Base-by-base conservation (phyloP, 768 basidiomycete species). In the Fomitopsis serialis region DNA sequence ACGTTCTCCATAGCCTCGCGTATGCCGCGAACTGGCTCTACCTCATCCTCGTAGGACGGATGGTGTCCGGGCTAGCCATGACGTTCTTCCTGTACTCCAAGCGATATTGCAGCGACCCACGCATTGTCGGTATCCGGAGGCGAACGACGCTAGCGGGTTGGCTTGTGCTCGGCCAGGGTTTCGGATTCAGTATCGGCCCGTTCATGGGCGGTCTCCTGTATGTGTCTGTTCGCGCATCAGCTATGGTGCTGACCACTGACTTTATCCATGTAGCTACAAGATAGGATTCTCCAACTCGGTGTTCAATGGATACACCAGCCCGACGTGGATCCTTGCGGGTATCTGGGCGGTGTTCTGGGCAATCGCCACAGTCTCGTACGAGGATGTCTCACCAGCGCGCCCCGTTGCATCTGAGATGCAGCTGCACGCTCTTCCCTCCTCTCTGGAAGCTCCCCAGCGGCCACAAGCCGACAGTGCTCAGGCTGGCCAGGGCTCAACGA, bases 231-330 rank as follows among this genome's bases (percentile, higher is more conserved):
- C 9, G 13, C 21, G 15, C 10, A 21, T 49, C 40, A 21, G 17
- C 47, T 37, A 36, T 17, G 21, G 5, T 42, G 19, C 44, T 45
- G 21, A 46, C 2, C 15, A 9, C 15, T 1, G 15, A 27, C 13
- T 42, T 8, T 35, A 9, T 21, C 29, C 10, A 7, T 12, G 9
- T 48, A 64, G 63, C 3, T 64, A 77, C 65, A 85, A 79, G 56
- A 61, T 84, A 45, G 84, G 84, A 1, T 82, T 84, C 60, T 52
- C 54, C 21, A 81, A 77, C 58, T 54, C 65, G 0, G 58, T 85
- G 5, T 87, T 85, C 70, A 87, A 88, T 58, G 84, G 85, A 5
- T 82, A 74, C 57, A 84, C 83, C 3, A 80, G 81, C 57, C 84
- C 82, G 0, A 81, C 76, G 1, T 87, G 84, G 84, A 55, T 84